Evolutionary conservation across 1,284 basidiomycete genomes (phyloP), one percentile per base, ranked within the genome.

Genomic region (Ustanciosporium gigantosporum): DNA sequence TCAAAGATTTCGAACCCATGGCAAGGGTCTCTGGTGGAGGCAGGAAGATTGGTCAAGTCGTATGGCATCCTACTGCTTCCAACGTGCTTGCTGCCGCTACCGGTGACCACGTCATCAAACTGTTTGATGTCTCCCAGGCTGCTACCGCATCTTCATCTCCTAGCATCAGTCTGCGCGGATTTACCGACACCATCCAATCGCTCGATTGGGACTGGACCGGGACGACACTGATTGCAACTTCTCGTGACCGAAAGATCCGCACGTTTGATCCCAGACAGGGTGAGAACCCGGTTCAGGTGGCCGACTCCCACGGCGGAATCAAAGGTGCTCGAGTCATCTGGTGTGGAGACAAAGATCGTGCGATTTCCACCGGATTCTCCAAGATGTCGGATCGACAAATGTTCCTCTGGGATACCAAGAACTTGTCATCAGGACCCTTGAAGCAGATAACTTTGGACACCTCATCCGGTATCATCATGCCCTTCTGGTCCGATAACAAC

Each of bases 341-440:
- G 90, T 87, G 96, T 84, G 94, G 94, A 41, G 88, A 90, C 65
- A 80, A 85, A 46, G 90, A 92, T 77, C 85, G 86, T 49, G 85
- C 96, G 73, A 90, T 88, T 25, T 95, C 91, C 24, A 96, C 94
- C 6, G 93, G 74, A 15, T 96, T 97, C 80, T 91, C 88, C 81
- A 90, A 87, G 79, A 92, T 93, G 87, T 90, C 88, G 38, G 91
- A 95, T 78, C 84, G 93, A 9, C 91, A 97, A 79, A 83, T 93
- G 48, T 84, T 83, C 51, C 80, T 97, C 32, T 77, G 75, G 75
- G 73, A 77, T 25, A 66, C 71, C 22, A 59, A 41, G 3, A 64
- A 67, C 29, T 41, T 74, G 20, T 25, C 41, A 11, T 32, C 55
- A 21, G 61, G 61, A 6, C 71, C 71, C 11, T 25, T 74, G 27